These are phyloP conservation scores for Aspergillus udagawae DNA, from an alignment of 2,329 filamentous ascomycete species.

Conservation along the genomic window DNA sequence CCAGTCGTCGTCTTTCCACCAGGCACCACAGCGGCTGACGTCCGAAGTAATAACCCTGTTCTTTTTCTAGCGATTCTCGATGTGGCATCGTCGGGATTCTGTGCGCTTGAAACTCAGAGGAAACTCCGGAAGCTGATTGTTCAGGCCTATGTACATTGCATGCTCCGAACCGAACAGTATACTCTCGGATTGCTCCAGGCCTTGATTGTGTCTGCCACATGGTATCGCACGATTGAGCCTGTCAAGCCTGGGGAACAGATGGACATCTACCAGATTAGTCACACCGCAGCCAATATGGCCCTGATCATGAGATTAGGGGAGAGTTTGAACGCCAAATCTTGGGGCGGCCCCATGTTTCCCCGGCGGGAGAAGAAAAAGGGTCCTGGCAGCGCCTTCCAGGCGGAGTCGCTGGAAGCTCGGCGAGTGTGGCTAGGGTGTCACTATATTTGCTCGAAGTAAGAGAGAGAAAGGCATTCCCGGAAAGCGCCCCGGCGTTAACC, in stretches of 20 bases:
- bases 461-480: too few species aligned
- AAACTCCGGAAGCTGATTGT: background rate
- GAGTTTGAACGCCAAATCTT: background rate
- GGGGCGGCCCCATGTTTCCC: too few species aligned
- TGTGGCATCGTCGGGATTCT: background rate
- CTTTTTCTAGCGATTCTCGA: background rate
- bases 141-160: background rate
- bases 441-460: slow-evolving; percentile 1
- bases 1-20: background rate
- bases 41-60: background rate
- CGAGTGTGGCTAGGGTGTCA: background rate
- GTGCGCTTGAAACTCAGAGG: background rate
- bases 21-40: background rate
- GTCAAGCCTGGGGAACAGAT: slow-evolving; percentile 4
- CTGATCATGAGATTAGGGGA: slow-evolving; percentile 4
- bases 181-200: background rate
- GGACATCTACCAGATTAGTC: slow-evolving; percentile 5
- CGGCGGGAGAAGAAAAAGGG: too few species aligned
- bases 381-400: too few species aligned
- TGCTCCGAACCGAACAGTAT: background rate
- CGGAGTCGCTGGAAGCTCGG: background rate
- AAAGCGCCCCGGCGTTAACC: too few species aligned
- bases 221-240: slow-evolving; percentile 6
- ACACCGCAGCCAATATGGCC: slow-evolving; percentile 5
- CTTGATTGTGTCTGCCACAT: background rate